Conservation (phyloP, 306 rosid genomes). For the Lagenaria siceraria region DNA sequence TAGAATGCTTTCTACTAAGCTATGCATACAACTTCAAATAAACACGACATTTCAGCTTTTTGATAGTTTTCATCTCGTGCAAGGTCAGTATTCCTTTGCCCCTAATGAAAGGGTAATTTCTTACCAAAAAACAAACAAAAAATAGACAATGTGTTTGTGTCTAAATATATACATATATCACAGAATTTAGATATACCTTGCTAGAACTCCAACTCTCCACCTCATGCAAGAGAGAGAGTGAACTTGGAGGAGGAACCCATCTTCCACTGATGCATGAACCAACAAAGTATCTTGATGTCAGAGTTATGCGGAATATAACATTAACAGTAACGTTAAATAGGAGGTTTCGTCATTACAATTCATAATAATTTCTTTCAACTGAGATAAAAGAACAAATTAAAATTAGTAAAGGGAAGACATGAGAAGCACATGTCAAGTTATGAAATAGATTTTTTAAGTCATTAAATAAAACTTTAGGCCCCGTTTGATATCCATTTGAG, state of each 20-base stretch:
- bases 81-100: not conserved
- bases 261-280: slow-evolving; percentile 97
- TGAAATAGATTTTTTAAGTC: not conserved
- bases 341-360: slow-evolving; percentile 22
- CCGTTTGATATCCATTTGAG: too few relatives aligned
- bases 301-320: slow-evolving; percentile 52
- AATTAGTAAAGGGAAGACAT: not conserved
- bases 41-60: not conserved
- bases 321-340: slow-evolving; percentile 27
- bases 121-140: too few relatives aligned
- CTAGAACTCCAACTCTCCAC: slow-evolving; percentile 75
- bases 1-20: not conserved
- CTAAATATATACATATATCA: not conserved
- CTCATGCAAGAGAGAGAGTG: slow-evolving; percentile 63
- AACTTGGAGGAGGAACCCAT: slow-evolving; percentile 64
- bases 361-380: slow-evolving; percentile 15
- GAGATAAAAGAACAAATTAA: not conserved
- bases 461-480: not conserved
- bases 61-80: not conserved
- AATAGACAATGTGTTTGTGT: too few relatives aligned
- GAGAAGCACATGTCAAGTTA: not conserved
- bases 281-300: slow-evolving; percentile 82
- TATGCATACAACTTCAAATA: not conserved
- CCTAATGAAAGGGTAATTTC: too few relatives aligned
- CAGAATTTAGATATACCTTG: slow-evolving; percentile 38